Evolutionary conservation across 441 rosid genomes (phyloP).

Genomic region (Flueggea neowawraea): DNA sequence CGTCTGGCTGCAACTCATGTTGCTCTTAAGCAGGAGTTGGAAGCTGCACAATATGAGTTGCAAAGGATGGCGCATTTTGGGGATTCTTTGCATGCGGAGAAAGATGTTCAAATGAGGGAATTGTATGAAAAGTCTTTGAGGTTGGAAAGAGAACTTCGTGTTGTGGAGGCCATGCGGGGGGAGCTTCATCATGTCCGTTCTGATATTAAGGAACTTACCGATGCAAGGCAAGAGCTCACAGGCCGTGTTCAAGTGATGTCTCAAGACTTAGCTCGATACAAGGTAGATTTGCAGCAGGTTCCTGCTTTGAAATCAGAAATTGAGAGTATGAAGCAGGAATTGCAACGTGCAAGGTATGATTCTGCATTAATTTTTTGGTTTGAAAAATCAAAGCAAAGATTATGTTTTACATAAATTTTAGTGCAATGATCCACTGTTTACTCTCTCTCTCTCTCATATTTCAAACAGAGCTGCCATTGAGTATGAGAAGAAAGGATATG

Average conservation of each 20-base stretch:
- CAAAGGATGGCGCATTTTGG: slow-evolving; percentile 62
- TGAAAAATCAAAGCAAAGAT: not conserved
- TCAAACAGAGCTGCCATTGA: slow-evolving; percentile 80
- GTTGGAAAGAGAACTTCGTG: slow-evolving; percentile 67
- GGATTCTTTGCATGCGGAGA: slow-evolving; percentile 66
- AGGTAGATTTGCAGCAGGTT: slow-evolving; percentile 67
- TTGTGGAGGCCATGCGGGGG: slow-evolving; percentile 55
- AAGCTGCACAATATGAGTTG: slow-evolving; percentile 75
- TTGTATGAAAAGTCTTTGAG: slow-evolving; percentile 75
- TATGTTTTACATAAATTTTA: too few species aligned
- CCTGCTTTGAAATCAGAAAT: slow-evolving; percentile 76
- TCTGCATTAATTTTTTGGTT: slow-evolving; percentile 3
- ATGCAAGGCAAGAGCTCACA: slow-evolving; percentile 64
- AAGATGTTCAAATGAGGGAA: slow-evolving; percentile 85
- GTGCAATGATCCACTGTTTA: too few species aligned
- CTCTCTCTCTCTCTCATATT: slow-evolving; percentile 6
- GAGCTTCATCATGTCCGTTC: slow-evolving; percentile 64
- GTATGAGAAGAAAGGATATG: slow-evolving; percentile 95
- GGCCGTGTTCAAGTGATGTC: slow-evolving; percentile 67
- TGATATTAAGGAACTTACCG: slow-evolving; percentile 75
- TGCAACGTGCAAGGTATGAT: slow-evolving; percentile 79
- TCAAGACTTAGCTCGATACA: slow-evolving; percentile 72
- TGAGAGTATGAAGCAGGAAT: slow-evolving; percentile 81
- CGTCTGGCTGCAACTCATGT: slow-evolving; percentile 87
- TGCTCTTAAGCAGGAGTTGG: slow-evolving; percentile 91